Percentiles rank a stretch among this genome's conserved stretches.
Conservation (phyloP, 257 asterid genomes). For the Nicotiana knightiana region DNA sequence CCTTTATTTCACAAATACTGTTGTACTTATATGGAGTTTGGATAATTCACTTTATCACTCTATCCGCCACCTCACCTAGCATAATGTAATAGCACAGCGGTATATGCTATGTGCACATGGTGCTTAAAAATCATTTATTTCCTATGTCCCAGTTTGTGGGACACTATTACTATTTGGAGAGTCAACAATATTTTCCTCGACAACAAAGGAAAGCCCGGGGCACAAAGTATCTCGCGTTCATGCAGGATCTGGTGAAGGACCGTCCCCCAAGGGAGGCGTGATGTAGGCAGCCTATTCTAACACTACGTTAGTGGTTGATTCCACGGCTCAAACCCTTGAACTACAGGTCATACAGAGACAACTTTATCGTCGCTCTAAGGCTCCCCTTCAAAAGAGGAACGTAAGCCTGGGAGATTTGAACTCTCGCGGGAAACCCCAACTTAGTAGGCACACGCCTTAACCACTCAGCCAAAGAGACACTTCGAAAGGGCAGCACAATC, state of each 20-base stretch:
- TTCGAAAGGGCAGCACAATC: too few relatives aligned
- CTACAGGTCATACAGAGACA: too few relatives aligned
- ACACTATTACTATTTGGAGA: not conserved
- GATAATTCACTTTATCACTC: not conserved
- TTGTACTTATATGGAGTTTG: not conserved
- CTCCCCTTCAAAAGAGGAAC: too few relatives aligned
- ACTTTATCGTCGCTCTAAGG: too few relatives aligned
- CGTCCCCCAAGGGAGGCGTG: too few relatives aligned
- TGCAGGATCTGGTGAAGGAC: too few relatives aligned
- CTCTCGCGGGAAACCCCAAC: slow-evolving; percentile 94
- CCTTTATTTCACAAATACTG: not conserved
- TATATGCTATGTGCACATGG: not conserved
- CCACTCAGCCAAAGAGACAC: slow-evolving; percentile 60
- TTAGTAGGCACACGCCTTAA: slow-evolving; percentile 53
- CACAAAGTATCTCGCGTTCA: too few relatives aligned
- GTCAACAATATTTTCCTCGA: not conserved
- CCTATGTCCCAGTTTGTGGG: not conserved
- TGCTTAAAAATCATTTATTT: not conserved
- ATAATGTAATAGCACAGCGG: not conserved
- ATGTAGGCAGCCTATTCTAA: too few relatives aligned
- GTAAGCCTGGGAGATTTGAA: slow-evolving; percentile 84
- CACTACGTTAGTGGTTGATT: too few relatives aligned
- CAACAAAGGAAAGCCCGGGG: not conserved
- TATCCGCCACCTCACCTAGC: not conserved
- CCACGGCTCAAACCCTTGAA: too few relatives aligned